phyloP scores from a whole-genome alignment of 495 filamentous ascomycete species.

The Penicillium taxi region DNA sequence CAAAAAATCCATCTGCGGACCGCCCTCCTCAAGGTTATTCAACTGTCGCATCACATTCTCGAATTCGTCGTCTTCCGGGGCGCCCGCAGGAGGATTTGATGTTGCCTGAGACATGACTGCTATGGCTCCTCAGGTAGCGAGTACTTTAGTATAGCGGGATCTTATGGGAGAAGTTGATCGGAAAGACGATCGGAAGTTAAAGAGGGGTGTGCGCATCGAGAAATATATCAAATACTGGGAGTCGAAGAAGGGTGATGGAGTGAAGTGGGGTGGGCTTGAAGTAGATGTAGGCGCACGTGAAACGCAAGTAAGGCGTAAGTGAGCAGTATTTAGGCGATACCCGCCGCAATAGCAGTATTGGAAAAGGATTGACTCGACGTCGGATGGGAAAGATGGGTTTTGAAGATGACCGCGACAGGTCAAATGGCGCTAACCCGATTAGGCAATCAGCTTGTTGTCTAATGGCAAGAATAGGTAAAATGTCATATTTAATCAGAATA shows the following conservation, averaged over 20 bases:
- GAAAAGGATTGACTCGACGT: not conserved
- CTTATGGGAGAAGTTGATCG: not conserved
- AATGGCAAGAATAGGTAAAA: not conserved
- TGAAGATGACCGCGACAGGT: slow-evolving; percentile 4
- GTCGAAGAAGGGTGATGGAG: no score
- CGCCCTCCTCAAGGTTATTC: slow-evolving; percentile 35
- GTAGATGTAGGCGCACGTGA: no score
- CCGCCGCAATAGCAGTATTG: slow-evolving; percentile 8
- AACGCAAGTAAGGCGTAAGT: no score
- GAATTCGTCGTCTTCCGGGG: slow-evolving; percentile 38
- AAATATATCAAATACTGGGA: no score
- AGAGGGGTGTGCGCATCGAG: no score
- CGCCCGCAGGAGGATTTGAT: slow-evolving; percentile 17
- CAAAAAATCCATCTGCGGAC: slow-evolving; percentile 37
- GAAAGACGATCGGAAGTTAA: no score
- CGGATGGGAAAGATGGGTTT: not conserved
- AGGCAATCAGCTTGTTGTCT: slow-evolving; percentile 16
- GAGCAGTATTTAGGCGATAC: not conserved
- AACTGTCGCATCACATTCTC: slow-evolving; percentile 45
- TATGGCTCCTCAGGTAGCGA: slow-evolving; percentile 4
- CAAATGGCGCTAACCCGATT: slow-evolving; percentile 12
- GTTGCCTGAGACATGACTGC: slow-evolving; percentile 45
- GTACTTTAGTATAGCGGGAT: not conserved
- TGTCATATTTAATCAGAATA: not conserved
- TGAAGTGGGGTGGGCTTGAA: no score